Evolutionary conservation across 2,329 filamentous ascomycete species (phyloP).

Genomic region (Aaosphaeria pasadenensis): DNA sequence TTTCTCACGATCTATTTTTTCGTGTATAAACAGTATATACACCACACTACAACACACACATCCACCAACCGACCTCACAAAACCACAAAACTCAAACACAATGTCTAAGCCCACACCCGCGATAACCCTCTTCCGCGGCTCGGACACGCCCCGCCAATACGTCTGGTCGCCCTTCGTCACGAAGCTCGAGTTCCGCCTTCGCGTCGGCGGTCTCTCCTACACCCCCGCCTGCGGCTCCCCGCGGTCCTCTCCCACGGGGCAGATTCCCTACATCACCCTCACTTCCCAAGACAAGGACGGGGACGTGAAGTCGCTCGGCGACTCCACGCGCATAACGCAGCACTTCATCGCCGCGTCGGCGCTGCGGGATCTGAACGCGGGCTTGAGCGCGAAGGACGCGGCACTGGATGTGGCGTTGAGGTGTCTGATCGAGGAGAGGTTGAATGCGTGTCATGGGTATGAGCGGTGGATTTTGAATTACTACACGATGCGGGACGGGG

Average conservation of each 20-base stretch:
- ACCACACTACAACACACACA: neutral
- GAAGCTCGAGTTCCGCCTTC: constrained; percentile 61
- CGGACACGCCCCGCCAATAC: constrained; percentile 40
- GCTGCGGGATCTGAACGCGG: constrained; percentile 50
- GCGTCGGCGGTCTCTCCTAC: constrained; percentile 52
- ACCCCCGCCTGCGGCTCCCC: constrained; percentile 44
- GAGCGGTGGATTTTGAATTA: constrained; percentile 62
- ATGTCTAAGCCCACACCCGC: constrained; percentile 5
- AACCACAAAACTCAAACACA: constrained; percentile 1
- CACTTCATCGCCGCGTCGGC: constrained; percentile 42
- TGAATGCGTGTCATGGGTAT: constrained; percentile 54
- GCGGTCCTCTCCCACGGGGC: constrained; percentile 51
- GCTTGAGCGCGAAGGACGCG: constrained; percentile 37
- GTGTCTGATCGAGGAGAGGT: constrained; percentile 58
- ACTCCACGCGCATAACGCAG: constrained; percentile 56
- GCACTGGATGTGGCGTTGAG: constrained; percentile 53
- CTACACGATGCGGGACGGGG: constrained; percentile 54
- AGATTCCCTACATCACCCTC: constrained; percentile 57
- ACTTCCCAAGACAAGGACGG: constrained; percentile 8
- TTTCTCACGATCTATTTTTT: too few species aligned
- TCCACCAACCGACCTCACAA: neutral
- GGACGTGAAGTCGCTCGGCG: constrained; percentile 37
- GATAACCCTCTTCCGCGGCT: constrained; percentile 53
- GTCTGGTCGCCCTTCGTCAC: constrained; percentile 62
- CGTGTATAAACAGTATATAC: too few species aligned